A percentile compares a stretch with the other conserved stretches of the same genome.
phyloP scores from a whole-genome alignment of 2,329 filamentous ascomycete species.

The Penicillium expansum region DNA sequence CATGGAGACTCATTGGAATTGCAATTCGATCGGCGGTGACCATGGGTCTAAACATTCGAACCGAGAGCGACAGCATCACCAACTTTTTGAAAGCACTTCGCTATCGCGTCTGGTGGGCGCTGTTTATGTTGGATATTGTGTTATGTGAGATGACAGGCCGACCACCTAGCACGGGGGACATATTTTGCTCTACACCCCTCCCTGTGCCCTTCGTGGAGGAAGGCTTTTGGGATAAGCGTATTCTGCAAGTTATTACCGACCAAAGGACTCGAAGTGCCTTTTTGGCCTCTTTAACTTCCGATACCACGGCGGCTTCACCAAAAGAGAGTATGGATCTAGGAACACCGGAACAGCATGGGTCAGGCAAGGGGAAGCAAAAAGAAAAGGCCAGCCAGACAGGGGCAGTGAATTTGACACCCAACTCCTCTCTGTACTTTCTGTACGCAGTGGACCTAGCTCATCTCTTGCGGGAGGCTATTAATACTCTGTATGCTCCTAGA shows the following conservation, averaged over 20 bases:
- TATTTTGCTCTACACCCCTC: slow-evolving; percentile 44
- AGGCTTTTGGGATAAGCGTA: slow-evolving; percentile 33
- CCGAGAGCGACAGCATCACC: slow-evolving; percentile 36
- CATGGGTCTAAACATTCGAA: slow-evolving; percentile 45
- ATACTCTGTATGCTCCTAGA: slow-evolving; percentile 40
- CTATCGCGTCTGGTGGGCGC: slow-evolving; percentile 46
- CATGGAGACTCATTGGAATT: slow-evolving; percentile 43
- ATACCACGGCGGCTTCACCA: neutral
- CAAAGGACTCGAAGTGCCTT: slow-evolving; percentile 33
- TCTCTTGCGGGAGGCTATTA: slow-evolving; percentile 37
- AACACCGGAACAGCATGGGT: slow-evolving; percentile 11
- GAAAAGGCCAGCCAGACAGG: slow-evolving; percentile 21
- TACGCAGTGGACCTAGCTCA: slow-evolving; percentile 39
- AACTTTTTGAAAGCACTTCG: slow-evolving; percentile 42
- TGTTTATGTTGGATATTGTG: slow-evolving; percentile 42
- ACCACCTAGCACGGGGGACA: slow-evolving; percentile 37
- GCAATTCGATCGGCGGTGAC: slow-evolving; percentile 43
- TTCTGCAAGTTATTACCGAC: slow-evolving; percentile 34
- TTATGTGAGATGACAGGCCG: slow-evolving; percentile 46
- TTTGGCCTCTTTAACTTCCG: slow-evolving; percentile 23
- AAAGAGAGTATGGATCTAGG: slow-evolving; percentile 10
- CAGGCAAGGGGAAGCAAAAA: slow-evolving; percentile 15
- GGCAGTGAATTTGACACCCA: slow-evolving; percentile 34
- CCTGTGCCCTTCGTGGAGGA: slow-evolving; percentile 42
- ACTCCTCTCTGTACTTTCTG: slow-evolving; percentile 40